Evolutionary conservation across 75 land plant species (phyloP).

Genomic region (Pinus albicaulis): DNA sequence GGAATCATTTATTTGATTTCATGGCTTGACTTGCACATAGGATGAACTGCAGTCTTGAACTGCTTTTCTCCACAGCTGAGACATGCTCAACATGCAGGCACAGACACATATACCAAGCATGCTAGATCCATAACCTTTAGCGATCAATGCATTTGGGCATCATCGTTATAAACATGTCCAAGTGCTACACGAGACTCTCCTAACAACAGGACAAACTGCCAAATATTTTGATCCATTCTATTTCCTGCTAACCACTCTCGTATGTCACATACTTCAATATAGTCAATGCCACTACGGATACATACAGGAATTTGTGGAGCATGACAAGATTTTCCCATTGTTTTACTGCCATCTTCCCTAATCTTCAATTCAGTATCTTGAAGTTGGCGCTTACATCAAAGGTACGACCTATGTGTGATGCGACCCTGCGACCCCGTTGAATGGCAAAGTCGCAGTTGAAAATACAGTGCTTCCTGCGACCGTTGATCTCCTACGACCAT

Average conservation of each 20-base stretch:
- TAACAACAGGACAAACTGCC: slow-evolving; percentile 90
- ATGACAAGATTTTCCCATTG: slow-evolving; percentile 16
- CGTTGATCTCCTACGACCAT: too few relatives aligned
- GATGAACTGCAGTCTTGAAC: slow-evolving; percentile 1
- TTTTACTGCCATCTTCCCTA: slow-evolving; percentile 13
- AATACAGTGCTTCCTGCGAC: too few relatives aligned
- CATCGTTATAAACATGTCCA: slow-evolving; percentile 92
- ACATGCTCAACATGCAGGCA: slow-evolving; percentile 61
- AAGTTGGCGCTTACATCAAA: slow-evolving; percentile 90
- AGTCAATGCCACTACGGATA: slow-evolving; percentile 88
- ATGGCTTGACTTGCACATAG: slow-evolving; percentile 6
- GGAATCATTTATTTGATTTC: slow-evolving; percentile 7
- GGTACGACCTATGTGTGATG: too few relatives aligned
- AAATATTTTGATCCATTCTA: slow-evolving; percentile 76
- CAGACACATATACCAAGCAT: slow-evolving; percentile 85
- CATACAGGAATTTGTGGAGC: slow-evolving; percentile 52
- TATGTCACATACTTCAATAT: slow-evolving; percentile 94
- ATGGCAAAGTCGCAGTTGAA: too few relatives aligned
- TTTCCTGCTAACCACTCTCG: slow-evolving; percentile 76
- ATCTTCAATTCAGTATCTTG: slow-evolving; percentile 51
- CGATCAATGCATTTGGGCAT: slow-evolving; percentile 68
- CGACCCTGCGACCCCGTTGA: too few relatives aligned
- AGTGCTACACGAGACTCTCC: slow-evolving; percentile 97
- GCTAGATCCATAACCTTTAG: slow-evolving; percentile 83
- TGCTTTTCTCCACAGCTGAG: slow-evolving; percentile 37